A percentile compares a stretch with the other conserved stretches of the same genome.
Evolutionary conservation across 805 yeast genomes (phyloP).

Genomic region (Myxozyma monticola): DNA sequence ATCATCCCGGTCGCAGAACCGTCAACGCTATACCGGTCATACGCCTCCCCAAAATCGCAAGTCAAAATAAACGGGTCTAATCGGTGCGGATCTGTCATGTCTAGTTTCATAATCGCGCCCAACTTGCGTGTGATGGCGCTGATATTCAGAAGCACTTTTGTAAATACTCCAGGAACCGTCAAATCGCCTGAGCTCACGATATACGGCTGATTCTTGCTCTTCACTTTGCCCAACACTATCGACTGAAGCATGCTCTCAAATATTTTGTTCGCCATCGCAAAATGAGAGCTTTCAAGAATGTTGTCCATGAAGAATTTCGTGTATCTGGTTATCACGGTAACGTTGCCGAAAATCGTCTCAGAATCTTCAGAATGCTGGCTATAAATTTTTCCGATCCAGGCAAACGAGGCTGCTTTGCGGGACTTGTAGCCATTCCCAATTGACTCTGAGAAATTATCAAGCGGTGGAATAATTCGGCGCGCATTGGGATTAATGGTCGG

Average conservation of each 20-base stretch:
- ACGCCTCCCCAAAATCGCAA: constrained; percentile 10
- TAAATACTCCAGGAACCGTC: no score
- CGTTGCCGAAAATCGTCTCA: constrained; percentile 74
- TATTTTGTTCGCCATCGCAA: constrained; percentile 7
- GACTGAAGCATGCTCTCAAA: constrained; percentile 10
- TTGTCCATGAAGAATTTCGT: constrained; percentile 3
- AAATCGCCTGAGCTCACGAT: no score
- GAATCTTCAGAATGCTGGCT: constrained; percentile 55
- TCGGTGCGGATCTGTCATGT: not conserved
- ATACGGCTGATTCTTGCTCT: no score
- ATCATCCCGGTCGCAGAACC: constrained; percentile 11
- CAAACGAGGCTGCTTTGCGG: not conserved
- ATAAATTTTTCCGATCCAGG: constrained; percentile 22
- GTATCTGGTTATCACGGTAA: constrained; percentile 59
- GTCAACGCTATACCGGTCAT: constrained; percentile 5
- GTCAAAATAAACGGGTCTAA: constrained; percentile 18
- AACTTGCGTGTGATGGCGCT: not conserved
- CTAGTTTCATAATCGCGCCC: constrained; percentile 1
- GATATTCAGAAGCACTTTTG: constrained; percentile 3
- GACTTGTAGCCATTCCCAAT: constrained; percentile 1
- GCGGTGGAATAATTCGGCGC: no score
- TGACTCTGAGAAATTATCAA: no score
- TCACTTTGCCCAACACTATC: constrained; percentile 4
- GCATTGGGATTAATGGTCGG: no score
- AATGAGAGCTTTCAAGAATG: constrained; percentile 6